Percentiles rank a stretch among this genome's conserved stretches.
Evolutionary conservation across 225 moss, liverwort and hornwort species (phyloP).

Genomic region (Polytrichum formosum): DNA sequence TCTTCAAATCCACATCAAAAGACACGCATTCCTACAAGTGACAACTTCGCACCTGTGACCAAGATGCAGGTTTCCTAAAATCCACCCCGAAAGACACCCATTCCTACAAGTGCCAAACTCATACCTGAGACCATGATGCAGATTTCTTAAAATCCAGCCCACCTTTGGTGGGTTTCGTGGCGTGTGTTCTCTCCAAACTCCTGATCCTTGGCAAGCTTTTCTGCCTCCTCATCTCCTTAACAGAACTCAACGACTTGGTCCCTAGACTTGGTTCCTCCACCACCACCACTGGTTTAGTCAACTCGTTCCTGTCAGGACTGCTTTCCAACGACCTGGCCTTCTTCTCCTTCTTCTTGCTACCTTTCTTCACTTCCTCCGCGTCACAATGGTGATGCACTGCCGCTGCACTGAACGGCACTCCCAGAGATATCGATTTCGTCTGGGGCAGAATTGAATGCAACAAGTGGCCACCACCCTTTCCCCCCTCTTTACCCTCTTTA

Average conservation of each 20-base stretch:
- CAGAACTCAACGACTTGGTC: not conserved
- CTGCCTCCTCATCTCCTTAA: constrained; percentile 16
- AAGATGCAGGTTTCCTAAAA: no score
- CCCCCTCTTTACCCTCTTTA: no score
- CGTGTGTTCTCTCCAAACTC: constrained; percentile 14
- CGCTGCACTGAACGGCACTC: constrained; percentile 29
- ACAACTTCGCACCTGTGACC: no score
- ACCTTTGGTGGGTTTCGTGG: constrained; percentile 13
- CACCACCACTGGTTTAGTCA: not conserved
- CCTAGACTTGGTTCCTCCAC: not conserved
- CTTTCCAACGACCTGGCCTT: constrained; percentile 37
- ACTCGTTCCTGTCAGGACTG: constrained; percentile 28
- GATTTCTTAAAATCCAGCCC: constrained; percentile 32
- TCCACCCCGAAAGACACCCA: no score
- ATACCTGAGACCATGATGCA: constrained; percentile 35
- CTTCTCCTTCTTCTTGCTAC: constrained; percentile 17
- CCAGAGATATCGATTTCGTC: constrained; percentile 40
- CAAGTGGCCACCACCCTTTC: constrained; percentile 3
- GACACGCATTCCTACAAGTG: no score
- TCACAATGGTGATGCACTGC: constrained; percentile 6
- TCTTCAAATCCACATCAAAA: constrained; percentile 16
- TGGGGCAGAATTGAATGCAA: constrained; percentile 12
- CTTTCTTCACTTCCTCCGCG: constrained; percentile 7
- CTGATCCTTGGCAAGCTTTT: constrained; percentile 21
- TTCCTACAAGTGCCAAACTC: not conserved